Base-by-base conservation (phyloP, 257 asterid species). In the Pogostemon cablin region DNA sequence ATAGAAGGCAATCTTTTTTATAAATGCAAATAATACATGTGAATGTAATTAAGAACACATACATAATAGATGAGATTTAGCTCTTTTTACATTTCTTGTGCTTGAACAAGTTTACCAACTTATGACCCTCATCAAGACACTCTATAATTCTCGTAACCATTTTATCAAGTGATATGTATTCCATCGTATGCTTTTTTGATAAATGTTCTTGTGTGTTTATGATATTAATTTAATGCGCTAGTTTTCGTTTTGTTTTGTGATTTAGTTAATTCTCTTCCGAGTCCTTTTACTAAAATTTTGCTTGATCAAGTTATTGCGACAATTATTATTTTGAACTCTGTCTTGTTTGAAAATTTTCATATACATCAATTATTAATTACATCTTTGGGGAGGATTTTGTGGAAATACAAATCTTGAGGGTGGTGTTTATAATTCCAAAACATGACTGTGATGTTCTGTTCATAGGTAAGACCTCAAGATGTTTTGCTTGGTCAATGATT, bases 1-100 rank as follows among this genome's bases (percentile, higher is more conserved):
- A 10, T 66, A 41, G 54, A 67, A 67, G 56, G 62, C 66, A 67
- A 72, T 65, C 66, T 62, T 72, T 68, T 34, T 34, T 50, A 35
- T 10, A 40, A 15, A 15, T 47, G 72, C 58, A 25, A 69, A 54
- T 59, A 72, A 15, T 15, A 15, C 15, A 15, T 15, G 15, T 41
- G 50, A 57, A 12, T 64, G 55, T 54, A 41, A 59, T 43, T 20
- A 52, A 34, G 68, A 68, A 7, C 61, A 34, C 42, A 4, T 9
- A 2, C 20, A 52, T 71, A 50, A 46, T 61, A 39, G 12, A 52
- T 67, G 66, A 12, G 56, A 71, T 59, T 53, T 49, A 62, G 15
- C 15, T 15, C 15, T 15, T 15, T 15, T 15, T 15, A 68, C 46
- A 41, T 43, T 46, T 57, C 37, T 20, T 53, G 25, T 25, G 40